phyloP scores from a whole-genome alignment of 306 rosid species.

The Pterocarpus santalinus region DNA sequence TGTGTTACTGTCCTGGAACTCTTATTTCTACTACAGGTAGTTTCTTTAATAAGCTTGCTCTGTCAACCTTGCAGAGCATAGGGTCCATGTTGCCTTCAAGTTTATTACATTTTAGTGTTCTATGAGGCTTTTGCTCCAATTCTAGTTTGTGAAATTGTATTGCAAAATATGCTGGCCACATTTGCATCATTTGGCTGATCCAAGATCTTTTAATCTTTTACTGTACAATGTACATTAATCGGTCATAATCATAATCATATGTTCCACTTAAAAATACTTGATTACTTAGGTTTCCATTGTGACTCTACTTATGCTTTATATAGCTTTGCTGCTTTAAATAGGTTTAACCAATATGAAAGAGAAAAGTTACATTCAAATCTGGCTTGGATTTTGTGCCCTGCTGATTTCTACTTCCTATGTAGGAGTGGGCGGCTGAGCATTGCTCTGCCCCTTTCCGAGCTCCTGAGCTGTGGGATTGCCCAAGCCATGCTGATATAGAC shows the following conservation, averaged over 20 bases:
- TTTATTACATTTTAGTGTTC: slow-evolving; percentile 9
- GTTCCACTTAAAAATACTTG: background rate
- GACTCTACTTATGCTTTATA: slow-evolving; percentile 20
- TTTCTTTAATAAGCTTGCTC: background rate
- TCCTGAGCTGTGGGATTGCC: slow-evolving; percentile 99
- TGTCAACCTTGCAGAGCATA: background rate
- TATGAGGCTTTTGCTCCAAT: slow-evolving; percentile 33
- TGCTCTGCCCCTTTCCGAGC: slow-evolving; percentile 98
- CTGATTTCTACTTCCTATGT: slow-evolving; percentile 46
- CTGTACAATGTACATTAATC: background rate
- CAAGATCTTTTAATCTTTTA: background rate
- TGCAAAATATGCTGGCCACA: slow-evolving; percentile 13
- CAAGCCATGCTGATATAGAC: slow-evolving; percentile 87
- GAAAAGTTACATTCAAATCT: slow-evolving; percentile 34
- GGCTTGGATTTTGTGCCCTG: slow-evolving; percentile 39
- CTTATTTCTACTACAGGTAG: background rate
- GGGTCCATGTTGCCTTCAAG: background rate
- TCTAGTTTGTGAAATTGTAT: slow-evolving; percentile 14
- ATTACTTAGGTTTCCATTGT: slow-evolving; percentile 26
- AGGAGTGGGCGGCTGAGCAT: slow-evolving; percentile 99
- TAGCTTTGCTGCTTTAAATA: slow-evolving; percentile 22
- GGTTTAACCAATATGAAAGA: slow-evolving; percentile 34
- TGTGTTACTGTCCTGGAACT: background rate
- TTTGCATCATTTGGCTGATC: slow-evolving; percentile 17
- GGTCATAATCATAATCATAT: background rate